Conservation (phyloP, 1,284 basidiomycete species). For the Schizophyllum commune region DNA sequence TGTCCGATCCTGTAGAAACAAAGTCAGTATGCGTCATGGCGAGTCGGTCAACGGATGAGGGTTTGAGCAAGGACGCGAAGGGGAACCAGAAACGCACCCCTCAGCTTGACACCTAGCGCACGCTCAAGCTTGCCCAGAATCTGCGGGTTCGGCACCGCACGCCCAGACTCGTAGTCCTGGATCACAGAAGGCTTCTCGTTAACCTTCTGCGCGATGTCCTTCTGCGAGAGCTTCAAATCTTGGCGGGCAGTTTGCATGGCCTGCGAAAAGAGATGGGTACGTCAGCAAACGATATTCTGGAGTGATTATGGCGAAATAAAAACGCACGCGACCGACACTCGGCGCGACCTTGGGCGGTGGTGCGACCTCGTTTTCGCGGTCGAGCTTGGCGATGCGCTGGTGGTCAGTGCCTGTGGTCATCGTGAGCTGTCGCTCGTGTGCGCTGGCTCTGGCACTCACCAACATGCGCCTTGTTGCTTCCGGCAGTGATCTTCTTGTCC, state of each 20-base stretch:
- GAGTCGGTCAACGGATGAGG: constrained; percentile 7
- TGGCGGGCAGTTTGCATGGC: constrained; percentile 81
- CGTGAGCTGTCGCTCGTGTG: not conserved
- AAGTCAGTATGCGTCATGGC: not conserved
- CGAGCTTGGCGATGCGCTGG: constrained; percentile 88
- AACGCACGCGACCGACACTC: constrained; percentile 71
- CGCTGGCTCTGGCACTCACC: constrained; percentile 32
- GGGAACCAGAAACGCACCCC: constrained; percentile 46
- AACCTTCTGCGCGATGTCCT: constrained; percentile 89
- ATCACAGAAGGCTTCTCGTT: constrained; percentile 87
- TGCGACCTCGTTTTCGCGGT: constrained; percentile 93
- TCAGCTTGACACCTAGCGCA: constrained; percentile 83
- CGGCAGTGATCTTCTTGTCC: constrained; percentile 65
- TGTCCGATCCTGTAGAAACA: constrained; percentile 47
- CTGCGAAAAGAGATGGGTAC: constrained; percentile 24
- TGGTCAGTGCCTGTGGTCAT: constrained; percentile 72
- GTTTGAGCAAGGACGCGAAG: not conserved
- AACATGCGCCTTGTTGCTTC: constrained; percentile 65
- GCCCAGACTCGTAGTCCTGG: constrained; percentile 87
- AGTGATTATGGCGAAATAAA: constrained; percentile 1
- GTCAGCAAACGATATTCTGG: constrained; percentile 1
- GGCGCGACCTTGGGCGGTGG: constrained; percentile 83
- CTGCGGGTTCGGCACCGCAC: constrained; percentile 86
- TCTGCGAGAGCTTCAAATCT: constrained; percentile 79
- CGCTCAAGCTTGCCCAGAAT: constrained; percentile 92